These are phyloP conservation scores for Fusarium subtropicale DNA, from an alignment of 2,329 filamentous ascomycete genomes.

Conservation along the genomic window DNA sequence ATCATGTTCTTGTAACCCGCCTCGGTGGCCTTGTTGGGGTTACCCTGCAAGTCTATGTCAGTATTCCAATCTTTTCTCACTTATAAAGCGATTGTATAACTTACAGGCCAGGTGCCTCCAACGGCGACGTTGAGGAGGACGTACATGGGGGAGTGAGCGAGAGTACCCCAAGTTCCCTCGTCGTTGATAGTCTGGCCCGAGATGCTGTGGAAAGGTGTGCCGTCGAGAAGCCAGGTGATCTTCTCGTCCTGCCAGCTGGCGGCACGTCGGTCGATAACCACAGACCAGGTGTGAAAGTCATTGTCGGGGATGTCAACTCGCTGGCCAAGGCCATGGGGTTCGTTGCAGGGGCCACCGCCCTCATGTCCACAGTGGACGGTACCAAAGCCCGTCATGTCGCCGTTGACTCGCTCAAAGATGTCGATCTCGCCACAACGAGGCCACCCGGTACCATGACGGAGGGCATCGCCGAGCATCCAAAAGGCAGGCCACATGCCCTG, in stretches of 20 bases:
- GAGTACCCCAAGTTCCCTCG: conserved; percentile 57
- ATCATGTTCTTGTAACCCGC: conserved; percentile 56
- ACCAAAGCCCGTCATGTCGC: conserved; percentile 58
- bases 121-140: conserved; percentile 63
- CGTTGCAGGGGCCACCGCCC: conserved; percentile 61
- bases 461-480: conserved; percentile 62
- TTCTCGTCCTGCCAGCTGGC: conserved; percentile 59
- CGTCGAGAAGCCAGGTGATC: conserved; percentile 63
- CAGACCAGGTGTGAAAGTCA: conserved; percentile 61
- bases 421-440: conserved; percentile 64
- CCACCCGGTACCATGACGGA: conserved; percentile 60
- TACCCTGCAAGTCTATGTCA: conserved; percentile 44
- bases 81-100: conserved; percentile 13
- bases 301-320: conserved; percentile 57
- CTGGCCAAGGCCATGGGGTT: conserved; percentile 56
- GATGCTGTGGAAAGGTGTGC: conserved; percentile 57
- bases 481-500: conserved; percentile 66
- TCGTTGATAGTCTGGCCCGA: conserved; percentile 56
- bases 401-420: conserved; percentile 63
- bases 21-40: conserved; percentile 51
- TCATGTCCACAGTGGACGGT: conserved; percentile 61
- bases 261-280: conserved; percentile 60
- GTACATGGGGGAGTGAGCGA: conserved; percentile 58
- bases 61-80: neutral
- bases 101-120: conserved; percentile 58